phyloP scores from a whole-genome alignment of 352 stramenopile genomes.

The Globisporangium barbulae region DNA sequence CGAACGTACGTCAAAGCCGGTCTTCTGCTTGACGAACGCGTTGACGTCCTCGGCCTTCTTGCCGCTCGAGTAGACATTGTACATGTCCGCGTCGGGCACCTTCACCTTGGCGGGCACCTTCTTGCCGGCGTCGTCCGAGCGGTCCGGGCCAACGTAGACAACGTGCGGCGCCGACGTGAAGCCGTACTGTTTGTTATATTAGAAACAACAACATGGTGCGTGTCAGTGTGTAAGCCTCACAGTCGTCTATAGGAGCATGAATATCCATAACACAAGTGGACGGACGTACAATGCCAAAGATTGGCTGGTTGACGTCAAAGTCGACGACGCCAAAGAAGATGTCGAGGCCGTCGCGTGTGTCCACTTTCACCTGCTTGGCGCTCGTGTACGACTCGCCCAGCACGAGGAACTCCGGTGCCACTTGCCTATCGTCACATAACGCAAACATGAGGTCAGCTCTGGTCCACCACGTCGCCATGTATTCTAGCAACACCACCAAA shows the following conservation, averaged over 20 bases:
- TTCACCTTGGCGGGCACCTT: conserved; percentile 47
- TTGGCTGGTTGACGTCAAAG: conserved; percentile 66
- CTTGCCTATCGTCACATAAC: conserved; percentile 26
- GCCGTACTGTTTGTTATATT: conserved; percentile 39
- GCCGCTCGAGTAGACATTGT: conserved; percentile 77
- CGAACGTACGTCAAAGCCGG: conserved; percentile 64
- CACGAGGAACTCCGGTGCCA: conserved; percentile 62
- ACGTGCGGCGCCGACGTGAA: conserved; percentile 80
- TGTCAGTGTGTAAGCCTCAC: neutral
- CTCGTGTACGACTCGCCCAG: conserved; percentile 61
- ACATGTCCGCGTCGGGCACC: conserved; percentile 52
- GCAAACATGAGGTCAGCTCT: neutral
- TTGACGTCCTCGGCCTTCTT: conserved; percentile 68
- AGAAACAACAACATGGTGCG: neutral
- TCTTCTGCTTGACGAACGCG: conserved; percentile 77
- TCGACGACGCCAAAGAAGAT: conserved; percentile 78
- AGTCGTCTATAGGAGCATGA: neutral
- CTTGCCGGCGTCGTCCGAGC: conserved; percentile 47
- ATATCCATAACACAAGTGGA: neutral
- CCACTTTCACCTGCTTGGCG: conserved; percentile 66
- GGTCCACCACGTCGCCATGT: neutral
- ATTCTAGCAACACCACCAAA: neutral
- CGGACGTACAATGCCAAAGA: conserved; percentile 52
- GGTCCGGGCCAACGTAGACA: conserved; percentile 69
- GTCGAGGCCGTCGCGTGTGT: conserved; percentile 73